Evolutionary conservation across 2,329 filamentous ascomycete species (phyloP).

Genomic region (Sordariomycetes sp.): DNA sequence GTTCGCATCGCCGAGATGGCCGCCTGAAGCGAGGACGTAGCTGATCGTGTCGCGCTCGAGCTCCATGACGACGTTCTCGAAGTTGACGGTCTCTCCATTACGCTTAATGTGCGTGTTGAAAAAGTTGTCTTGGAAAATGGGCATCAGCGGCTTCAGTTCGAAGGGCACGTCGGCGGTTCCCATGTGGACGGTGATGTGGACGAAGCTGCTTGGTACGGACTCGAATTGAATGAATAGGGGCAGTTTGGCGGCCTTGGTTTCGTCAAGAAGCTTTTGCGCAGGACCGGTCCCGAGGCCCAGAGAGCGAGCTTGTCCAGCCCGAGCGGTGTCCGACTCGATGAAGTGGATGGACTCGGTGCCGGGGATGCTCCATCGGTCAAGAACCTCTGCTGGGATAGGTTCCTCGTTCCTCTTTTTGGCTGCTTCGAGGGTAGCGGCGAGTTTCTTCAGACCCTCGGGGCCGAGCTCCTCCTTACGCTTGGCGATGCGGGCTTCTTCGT

Average conservation of each 20-base stretch:
- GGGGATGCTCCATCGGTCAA: slow-evolving; percentile 76
- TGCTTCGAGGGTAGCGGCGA: slow-evolving; percentile 66
- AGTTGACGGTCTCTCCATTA: slow-evolving; percentile 68
- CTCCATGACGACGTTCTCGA: slow-evolving; percentile 86
- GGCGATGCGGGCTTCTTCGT: slow-evolving; percentile 71
- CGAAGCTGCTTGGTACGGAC: slow-evolving; percentile 87
- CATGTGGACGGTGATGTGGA: slow-evolving; percentile 72
- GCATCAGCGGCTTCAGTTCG: slow-evolving; percentile 75
- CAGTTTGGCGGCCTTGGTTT: slow-evolving; percentile 47
- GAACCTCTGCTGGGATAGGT: slow-evolving; percentile 72
- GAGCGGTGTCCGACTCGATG: slow-evolving; percentile 77
- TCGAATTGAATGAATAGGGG: slow-evolving; percentile 96
- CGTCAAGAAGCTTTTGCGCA: slow-evolving; percentile 69
- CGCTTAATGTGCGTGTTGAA: slow-evolving; percentile 83
- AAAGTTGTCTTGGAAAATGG: slow-evolving; percentile 83
- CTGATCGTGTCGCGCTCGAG: slow-evolving; percentile 86
- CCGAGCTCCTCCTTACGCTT: slow-evolving; percentile 74
- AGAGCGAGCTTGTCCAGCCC: slow-evolving; percentile 67
- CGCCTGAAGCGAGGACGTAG: slow-evolving; percentile 64
- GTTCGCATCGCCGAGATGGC: slow-evolving; percentile 67
- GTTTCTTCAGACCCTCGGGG: slow-evolving; percentile 66
- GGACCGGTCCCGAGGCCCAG: slow-evolving; percentile 59
- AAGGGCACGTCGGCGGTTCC: slow-evolving; percentile 70
- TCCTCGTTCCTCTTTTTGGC: slow-evolving; percentile 85
- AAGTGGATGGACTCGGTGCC: slow-evolving; percentile 89